Conservation (phyloP, 1,284 basidiomycete species). For the Irpex lacteus region DNA sequence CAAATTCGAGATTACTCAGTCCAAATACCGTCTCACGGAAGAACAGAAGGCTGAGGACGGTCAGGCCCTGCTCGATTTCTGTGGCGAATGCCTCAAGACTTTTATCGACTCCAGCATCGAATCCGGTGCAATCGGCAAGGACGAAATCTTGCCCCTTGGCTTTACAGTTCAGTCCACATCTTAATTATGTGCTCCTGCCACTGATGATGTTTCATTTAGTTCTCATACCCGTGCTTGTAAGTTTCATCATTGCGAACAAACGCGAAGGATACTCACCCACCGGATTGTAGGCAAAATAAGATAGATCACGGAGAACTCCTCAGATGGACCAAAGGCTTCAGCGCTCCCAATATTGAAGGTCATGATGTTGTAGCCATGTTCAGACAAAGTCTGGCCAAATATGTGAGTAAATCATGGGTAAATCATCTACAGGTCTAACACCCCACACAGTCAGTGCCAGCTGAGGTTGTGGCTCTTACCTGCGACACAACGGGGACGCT, state of each 20-base stretch:
- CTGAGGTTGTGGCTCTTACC: constrained; percentile 82
- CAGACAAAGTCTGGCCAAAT: constrained; percentile 74
- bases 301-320: constrained; percentile 97
- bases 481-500: constrained; percentile 98
- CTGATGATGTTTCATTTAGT: constrained; percentile 44
- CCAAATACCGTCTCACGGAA: constrained; percentile 95
- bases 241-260: constrained; percentile 27
- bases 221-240: constrained; percentile 90
- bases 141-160: constrained; percentile 80
- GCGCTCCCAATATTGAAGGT: constrained; percentile 90
- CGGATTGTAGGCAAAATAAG: constrained; percentile 68
- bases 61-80: constrained; percentile 94
- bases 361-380: constrained; percentile 94
- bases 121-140: constrained; percentile 63
- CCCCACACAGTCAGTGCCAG: constrained; percentile 57
- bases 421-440: constrained; percentile 4
- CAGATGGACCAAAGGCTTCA: constrained; percentile 99
- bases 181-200: background rate
- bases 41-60: constrained; percentile 99
- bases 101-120: constrained; percentile 83
- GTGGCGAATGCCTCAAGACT: constrained; percentile 88
- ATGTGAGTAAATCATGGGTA: constrained; percentile 39
- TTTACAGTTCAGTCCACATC: constrained; percentile 73
- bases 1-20: constrained; percentile 97
- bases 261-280: background rate